Conservation (phyloP, 2,329 filamentous ascomycete genomes). For the Diplodia intermedia region DNA sequence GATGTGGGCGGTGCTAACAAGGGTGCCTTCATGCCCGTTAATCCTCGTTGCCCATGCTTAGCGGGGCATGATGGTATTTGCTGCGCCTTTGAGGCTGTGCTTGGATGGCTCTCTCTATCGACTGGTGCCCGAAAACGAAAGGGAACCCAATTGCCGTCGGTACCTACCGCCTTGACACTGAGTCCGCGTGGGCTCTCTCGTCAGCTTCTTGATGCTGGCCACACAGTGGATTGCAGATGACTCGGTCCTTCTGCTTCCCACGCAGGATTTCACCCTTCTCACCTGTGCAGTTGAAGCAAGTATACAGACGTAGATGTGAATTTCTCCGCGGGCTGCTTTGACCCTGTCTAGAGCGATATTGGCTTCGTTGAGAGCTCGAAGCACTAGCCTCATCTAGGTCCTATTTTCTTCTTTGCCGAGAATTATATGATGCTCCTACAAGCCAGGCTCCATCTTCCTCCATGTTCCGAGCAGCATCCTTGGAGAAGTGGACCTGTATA, state of each 20-base stretch:
- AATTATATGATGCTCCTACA: neutral
- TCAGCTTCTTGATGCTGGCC: neutral
- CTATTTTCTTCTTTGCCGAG: neutral
- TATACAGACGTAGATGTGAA: too few relatives aligned
- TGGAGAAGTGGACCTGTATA: neutral
- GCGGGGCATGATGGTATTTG: neutral
- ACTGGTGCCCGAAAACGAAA: neutral
- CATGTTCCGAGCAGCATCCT: neutral
- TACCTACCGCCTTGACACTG: neutral
- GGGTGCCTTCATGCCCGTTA: neutral
- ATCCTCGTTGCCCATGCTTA: conserved; percentile 56
- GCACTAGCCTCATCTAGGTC: neutral
- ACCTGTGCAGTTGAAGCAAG: too few relatives aligned
- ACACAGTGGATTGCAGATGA: neutral
- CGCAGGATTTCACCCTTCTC: too few relatives aligned
- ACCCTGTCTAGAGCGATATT: neutral
- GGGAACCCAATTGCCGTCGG: neutral
- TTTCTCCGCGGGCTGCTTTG: too few relatives aligned
- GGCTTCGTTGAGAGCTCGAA: neutral
- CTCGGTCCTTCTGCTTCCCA: too few relatives aligned
- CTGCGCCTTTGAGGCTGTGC: conserved; percentile 3
- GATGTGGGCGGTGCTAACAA: conserved; percentile 3
- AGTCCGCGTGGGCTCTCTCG: neutral
- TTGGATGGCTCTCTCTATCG: neutral
- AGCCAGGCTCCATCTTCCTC: neutral